These are phyloP conservation scores for Aspergillus unguis DNA, from an alignment of 2,329 filamentous ascomycete genomes.

Conservation along the genomic window DNA sequence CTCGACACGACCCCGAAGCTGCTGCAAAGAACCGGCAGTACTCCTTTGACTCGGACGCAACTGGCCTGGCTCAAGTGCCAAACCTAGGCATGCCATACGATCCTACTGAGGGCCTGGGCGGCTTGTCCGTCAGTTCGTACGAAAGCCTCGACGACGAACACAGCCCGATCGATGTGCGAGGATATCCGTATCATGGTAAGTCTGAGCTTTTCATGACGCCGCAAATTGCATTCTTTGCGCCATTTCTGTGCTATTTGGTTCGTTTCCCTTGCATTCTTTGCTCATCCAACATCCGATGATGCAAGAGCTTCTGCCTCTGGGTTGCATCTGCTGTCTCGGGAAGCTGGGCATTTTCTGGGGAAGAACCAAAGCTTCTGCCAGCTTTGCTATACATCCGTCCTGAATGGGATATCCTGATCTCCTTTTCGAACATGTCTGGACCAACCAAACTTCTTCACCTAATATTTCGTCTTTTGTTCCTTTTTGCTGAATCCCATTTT, in stretches of 20 bases:
- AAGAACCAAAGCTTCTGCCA: constrained; percentile 6
- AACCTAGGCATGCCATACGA: constrained; percentile 40
- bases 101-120: constrained; percentile 40
- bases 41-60: constrained; percentile 36
- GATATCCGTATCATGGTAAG: constrained; percentile 42
- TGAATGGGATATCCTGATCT: no score
- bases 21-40: constrained; percentile 34
- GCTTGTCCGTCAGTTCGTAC: constrained; percentile 41
- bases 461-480: constrained; percentile 6
- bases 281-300: constrained; percentile 12
- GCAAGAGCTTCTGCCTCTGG: constrained; percentile 13
- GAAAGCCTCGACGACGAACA: constrained; percentile 42
- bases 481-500: constrained; percentile 7
- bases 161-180: constrained; percentile 36
- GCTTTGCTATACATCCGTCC: no score
- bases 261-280: constrained; percentile 20
- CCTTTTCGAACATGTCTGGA: neutral
- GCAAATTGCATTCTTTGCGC: constrained; percentile 33
- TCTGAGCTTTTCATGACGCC: constrained; percentile 25
- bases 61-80: constrained; percentile 30
- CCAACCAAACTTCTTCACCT: constrained; percentile 6
- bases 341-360: constrained; percentile 10
- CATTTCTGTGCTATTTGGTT: constrained; percentile 30
- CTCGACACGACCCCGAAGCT: constrained; percentile 30
- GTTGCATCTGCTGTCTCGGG: constrained; percentile 10